Evolutionary conservation across 352 stramenopile species (phyloP), one percentile per base, ranked within the genome.

Genomic region (Peronospora destructor): DNA sequence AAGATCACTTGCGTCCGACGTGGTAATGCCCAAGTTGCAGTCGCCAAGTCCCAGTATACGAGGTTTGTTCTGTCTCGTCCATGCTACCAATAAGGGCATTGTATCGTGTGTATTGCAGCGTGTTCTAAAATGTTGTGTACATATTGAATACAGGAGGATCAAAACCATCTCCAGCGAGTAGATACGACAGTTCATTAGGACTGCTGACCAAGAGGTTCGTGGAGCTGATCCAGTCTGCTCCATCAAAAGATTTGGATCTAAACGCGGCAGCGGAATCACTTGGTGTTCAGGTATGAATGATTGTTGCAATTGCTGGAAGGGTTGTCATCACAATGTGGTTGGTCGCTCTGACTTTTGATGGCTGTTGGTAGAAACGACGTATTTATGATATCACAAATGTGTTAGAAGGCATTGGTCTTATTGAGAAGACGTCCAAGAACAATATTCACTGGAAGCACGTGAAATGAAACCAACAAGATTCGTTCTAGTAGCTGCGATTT

Each of bases 361-460:
- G 21, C 16, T 25, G 37, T 41, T 52, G 14, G 41, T 21, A 92
- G 73, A 98, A 98, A 73, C 84, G 95, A 45, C 87, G 95, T 9
- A 98, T 99, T 60, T 99, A 99, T 68, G 95, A 99, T 62, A 99
- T 99, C 57, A 98, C 95, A 12, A 99, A 99, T 70, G 95, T 98
- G 29, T 66, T 99, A 25, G 95, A 99, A 76, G 95, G 95, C 33
- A 98, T 98, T 38, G 93, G 93, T 6, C 73, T 99, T 16, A 97
- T 99, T 63, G 80, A 97, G 56, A 98, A 98, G 67, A 95, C 87
- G 33, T 96, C 88, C 45, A 98, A 98, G 69, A 98, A 98, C 80
- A 97, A 98, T 56, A 97, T 98, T 63, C 87, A 96, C 52, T 98
- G 95, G 95, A 96, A 96, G 73, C 93, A 84, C 30, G 78, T 76